Percentiles rank a stretch among this genome's conserved stretches.
phyloP scores from a whole-genome alignment of 805 yeast genomes.

The Candida vartiovaarae region DNA sequence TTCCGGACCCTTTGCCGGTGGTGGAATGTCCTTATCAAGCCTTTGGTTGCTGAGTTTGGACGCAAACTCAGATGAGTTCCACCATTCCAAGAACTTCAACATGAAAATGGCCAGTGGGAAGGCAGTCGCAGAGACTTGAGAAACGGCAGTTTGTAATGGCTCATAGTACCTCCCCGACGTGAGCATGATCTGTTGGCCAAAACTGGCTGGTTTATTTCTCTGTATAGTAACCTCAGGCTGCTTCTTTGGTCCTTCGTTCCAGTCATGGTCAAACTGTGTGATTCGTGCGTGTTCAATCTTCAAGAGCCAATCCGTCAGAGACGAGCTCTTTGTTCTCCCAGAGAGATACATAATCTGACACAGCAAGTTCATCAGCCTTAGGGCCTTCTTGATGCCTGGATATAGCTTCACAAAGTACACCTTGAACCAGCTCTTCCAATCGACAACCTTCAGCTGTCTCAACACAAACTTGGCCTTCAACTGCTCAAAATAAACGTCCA shows the following conservation, averaged over 20 bases:
- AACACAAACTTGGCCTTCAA: slow-evolving; percentile 54
- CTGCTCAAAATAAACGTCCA: slow-evolving; percentile 55
- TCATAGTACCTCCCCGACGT: slow-evolving; percentile 7
- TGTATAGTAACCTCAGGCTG: background rate
- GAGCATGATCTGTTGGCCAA: slow-evolving; percentile 17
- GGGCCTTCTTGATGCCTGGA: slow-evolving; percentile 47
- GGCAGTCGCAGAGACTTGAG: slow-evolving; percentile 29
- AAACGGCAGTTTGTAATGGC: slow-evolving; percentile 13
- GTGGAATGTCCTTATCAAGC: slow-evolving; percentile 41
- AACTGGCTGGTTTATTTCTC: slow-evolving; percentile 20
- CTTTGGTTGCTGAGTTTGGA: slow-evolving; percentile 39
- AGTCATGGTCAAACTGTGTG: slow-evolving; percentile 22
- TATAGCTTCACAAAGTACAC: slow-evolving; percentile 48
- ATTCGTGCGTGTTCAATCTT: slow-evolving; percentile 52
- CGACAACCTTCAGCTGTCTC: slow-evolving; percentile 29
- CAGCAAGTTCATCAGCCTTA: slow-evolving; percentile 44
- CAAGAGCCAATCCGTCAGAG: slow-evolving; percentile 53
- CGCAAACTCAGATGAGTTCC: slow-evolving; percentile 74
- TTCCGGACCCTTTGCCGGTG: slow-evolving; percentile 13
- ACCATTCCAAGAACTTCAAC: slow-evolving; percentile 87
- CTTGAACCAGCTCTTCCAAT: slow-evolving; percentile 20
- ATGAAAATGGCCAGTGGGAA: slow-evolving; percentile 80
- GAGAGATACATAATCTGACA: slow-evolving; percentile 61
- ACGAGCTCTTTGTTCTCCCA: slow-evolving; percentile 57
- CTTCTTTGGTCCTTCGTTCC: slow-evolving; percentile 11